Percentiles rank a stretch among this genome's conserved stretches.
Evolutionary conservation across 495 filamentous ascomycete genomes (phyloP).

Genomic region (Hypoxylon subgilvum): DNA sequence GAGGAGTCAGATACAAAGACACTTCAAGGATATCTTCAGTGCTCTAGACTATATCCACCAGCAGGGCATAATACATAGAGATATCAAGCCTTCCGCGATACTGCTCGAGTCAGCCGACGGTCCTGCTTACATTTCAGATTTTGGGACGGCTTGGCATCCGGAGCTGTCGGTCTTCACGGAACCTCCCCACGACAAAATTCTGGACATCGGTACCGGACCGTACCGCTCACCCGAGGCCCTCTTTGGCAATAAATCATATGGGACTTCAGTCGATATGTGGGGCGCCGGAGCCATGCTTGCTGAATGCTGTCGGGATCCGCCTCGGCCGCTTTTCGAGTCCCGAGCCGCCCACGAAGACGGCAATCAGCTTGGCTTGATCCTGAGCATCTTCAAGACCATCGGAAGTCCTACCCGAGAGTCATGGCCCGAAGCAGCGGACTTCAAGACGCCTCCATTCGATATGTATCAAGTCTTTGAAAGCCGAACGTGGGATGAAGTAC

Average conservation of each 20-base stretch:
- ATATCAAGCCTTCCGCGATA: constrained; percentile 92
- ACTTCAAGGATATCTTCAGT: constrained; percentile 70
- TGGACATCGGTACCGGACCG: constrained; percentile 89
- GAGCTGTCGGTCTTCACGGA: constrained; percentile 64
- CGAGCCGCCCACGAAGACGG: constrained; percentile 75
- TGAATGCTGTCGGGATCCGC: constrained; percentile 62
- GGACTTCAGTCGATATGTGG: constrained; percentile 81
- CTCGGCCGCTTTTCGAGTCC: constrained; percentile 73
- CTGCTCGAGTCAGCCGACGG: constrained; percentile 71
- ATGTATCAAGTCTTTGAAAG: constrained; percentile 58
- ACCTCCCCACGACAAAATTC: constrained; percentile 71
- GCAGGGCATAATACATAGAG: constrained; percentile 83
- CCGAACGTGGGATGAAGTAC: constrained; percentile 46
- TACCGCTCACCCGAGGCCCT: constrained; percentile 91
- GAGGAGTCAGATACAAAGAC: constrained; percentile 43
- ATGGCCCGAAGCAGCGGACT: constrained; percentile 71
- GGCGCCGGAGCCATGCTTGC: constrained; percentile 84
- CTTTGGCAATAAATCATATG: constrained; percentile 81
- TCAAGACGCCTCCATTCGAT: constrained; percentile 59
- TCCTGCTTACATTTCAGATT: constrained; percentile 81
- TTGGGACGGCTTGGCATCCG: constrained; percentile 87
- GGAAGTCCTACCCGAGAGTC: constrained; percentile 77
- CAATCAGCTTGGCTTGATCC: constrained; percentile 87
- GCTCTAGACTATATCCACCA: constrained; percentile 76
- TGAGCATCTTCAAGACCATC: constrained; percentile 86